Evolutionary conservation across 192 early-diverging fungal genomes (phyloP), one percentile per base, ranked within the genome.

Genomic region (Coemansia sp.): DNA sequence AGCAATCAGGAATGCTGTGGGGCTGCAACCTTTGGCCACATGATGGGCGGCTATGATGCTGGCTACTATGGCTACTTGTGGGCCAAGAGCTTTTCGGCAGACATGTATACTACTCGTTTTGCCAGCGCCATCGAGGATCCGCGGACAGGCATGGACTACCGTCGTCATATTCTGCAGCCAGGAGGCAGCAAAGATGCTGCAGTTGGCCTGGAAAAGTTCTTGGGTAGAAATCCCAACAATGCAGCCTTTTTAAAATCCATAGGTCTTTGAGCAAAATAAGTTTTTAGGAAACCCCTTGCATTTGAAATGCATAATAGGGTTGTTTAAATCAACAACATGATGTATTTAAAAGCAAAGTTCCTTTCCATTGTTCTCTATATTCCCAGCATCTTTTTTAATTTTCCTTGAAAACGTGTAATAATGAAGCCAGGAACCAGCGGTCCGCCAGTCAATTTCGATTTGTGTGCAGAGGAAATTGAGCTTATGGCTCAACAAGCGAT

Each of bases 61-160:
- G 83, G 79, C 11, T 90, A 90, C 55, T 91, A 89, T 42, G 88
- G 86, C 5, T 92, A 92, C 58, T 66, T 87, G 54, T 92, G 85
- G 84, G 81, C 85, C 15, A 83, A 92, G 80, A 88, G 90, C 37
- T 91, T 87, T 62, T 85, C 87, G 6, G 85, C 86, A 37, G 91
- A 93, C 64, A 88, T 93, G 82, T 93, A 82, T 71, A 88, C 75
- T 23, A 79, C 82, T 23, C 79, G 84, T 38, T 90, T 90, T 64
- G 69, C 79, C 45, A 76, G 84, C 18, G 71, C 73, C 21, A 73
- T 90, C 1, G 40, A 80, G 37, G 84, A 83, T 58, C 54, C 69
- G 6, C 63, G 64, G 32, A 75, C 83, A 5, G 91, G 91, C 12
- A 39, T 73, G n/a, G 81, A 82, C 56, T 92, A 92, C 55, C 86